phyloP scores from a whole-genome alignment of 75 land plant genomes.

The Picea sitchensis region DNA sequence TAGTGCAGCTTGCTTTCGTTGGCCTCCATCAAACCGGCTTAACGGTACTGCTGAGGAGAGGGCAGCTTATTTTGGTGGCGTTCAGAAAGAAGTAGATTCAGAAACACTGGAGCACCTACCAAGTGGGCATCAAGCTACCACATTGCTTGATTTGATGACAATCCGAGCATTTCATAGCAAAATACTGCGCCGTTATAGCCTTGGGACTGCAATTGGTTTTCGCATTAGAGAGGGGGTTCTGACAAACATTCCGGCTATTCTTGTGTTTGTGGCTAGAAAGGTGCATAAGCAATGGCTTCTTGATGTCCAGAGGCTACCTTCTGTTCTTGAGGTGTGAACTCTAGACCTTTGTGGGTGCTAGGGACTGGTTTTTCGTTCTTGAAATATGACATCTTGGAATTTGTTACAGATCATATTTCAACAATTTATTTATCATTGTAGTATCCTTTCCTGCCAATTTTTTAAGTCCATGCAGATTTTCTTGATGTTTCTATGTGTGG shows the following conservation, averaged over 20 bases:
- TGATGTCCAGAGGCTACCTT: slow-evolving; percentile 27
- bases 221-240: slow-evolving; percentile 33
- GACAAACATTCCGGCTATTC: slow-evolving; percentile 43
- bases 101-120: slow-evolving; percentile 14
- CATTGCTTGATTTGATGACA: slow-evolving; percentile 48
- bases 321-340: slow-evolving; percentile 17
- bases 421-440: not conserved
- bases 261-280: slow-evolving; percentile 41
- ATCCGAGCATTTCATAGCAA: slow-evolving; percentile 48
- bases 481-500: not conserved
- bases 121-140: slow-evolving; percentile 38
- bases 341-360: not conserved
- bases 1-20: slow-evolving; percentile 81
- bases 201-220: slow-evolving; percentile 48
- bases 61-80: slow-evolving; percentile 43
- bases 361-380: not conserved
- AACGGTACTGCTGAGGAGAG: slow-evolving; percentile 77
- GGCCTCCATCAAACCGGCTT: slow-evolving; percentile 71
- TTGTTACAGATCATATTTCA: not conserved
- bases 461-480: not conserved
- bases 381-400: not conserved
- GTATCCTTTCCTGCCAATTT: not conserved
- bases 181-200: slow-evolving; percentile 36
- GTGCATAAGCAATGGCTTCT: slow-evolving; percentile 14
- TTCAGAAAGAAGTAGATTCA: slow-evolving; percentile 35